These are phyloP conservation scores for Mycena pura DNA, from an alignment of 768 basidiomycete species.

Conservation along the genomic window DNA sequence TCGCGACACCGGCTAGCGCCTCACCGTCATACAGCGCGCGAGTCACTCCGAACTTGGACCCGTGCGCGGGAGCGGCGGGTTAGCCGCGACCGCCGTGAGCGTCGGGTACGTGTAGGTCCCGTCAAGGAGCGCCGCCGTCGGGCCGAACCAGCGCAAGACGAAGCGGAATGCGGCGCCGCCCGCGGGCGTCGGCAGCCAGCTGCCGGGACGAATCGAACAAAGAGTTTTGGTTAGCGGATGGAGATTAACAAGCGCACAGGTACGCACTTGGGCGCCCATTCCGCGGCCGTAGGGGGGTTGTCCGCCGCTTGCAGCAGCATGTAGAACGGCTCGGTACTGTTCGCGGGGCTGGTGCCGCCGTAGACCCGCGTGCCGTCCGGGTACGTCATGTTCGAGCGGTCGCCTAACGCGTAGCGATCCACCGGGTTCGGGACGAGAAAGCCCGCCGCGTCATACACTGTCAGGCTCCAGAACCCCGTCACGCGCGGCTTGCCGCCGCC, in stretches of 20 bases:
- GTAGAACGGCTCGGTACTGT: not conserved
- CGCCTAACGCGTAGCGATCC: not conserved
- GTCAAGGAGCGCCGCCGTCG: not conserved
- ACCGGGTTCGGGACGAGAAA: slow-evolving; percentile 3
- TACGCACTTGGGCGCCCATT: slow-evolving; percentile 19
- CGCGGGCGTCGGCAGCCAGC: slow-evolving; percentile 20
- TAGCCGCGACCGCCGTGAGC: slow-evolving; percentile 3
- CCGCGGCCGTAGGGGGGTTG: not conserved
- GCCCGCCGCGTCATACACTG: slow-evolving; percentile 13
- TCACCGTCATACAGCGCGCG: too few species aligned
- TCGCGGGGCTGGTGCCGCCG: not conserved
- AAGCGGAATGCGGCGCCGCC: slow-evolving; percentile 1
- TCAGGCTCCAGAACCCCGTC: slow-evolving; percentile 19
- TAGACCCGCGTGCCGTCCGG: slow-evolving; percentile 4
- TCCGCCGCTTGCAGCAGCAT: slow-evolving; percentile 13
- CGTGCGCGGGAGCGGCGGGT: slow-evolving; percentile 9
- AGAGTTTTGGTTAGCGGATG: too few species aligned
- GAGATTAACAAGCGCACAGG: not conserved
- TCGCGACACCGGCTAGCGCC: too few species aligned
- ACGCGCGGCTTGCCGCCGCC: slow-evolving; percentile 11
- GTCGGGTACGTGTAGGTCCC: slow-evolving; percentile 7
- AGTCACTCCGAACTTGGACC: too few species aligned
- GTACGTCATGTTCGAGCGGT: slow-evolving; percentile 14
- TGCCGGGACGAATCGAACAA: not conserved
- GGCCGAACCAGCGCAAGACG: slow-evolving; percentile 9